Evolutionary conservation across 805 yeast genomes (phyloP).

Genomic region (Ogataea nakhonphanomensis): DNA sequence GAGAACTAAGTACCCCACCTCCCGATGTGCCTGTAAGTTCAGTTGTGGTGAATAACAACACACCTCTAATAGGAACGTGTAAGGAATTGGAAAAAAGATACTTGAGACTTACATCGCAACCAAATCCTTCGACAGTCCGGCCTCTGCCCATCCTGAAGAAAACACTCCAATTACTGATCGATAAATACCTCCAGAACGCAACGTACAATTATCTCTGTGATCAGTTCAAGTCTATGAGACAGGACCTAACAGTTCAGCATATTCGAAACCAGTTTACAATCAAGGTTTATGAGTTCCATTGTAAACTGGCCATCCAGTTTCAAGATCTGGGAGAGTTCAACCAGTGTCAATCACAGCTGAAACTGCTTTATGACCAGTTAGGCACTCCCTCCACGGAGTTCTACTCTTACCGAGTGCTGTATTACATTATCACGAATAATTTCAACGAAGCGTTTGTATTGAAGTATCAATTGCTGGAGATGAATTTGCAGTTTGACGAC

Average conservation of each 20-base stretch:
- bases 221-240: conserved; percentile 89
- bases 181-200: conserved; percentile 48
- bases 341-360: conserved; percentile 85
- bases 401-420: conserved; percentile 66
- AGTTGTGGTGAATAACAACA: conserved; percentile 9
- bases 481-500: conserved; percentile 7
- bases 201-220: conserved; percentile 77
- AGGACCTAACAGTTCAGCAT: conserved; percentile 90
- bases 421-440: conserved; percentile 72
- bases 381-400: conserved; percentile 52
- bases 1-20: conserved; percentile 25
- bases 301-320: conserved; percentile 78
- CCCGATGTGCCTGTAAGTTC: conserved; percentile 2
- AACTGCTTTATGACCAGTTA: conserved; percentile 50
- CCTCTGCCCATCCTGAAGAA: conserved; percentile 61
- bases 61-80: conserved; percentile 57
- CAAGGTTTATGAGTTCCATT: conserved; percentile 79
- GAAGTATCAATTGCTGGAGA: conserved; percentile 23
- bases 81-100: conserved; percentile 71
- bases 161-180: conserved; percentile 51
- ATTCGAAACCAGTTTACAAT: conserved; percentile 75
- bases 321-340: conserved; percentile 91
- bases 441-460: conserved; percentile 50
- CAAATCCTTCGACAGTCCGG: conserved; percentile 79
- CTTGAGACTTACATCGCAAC: conserved; percentile 83